Percentiles rank a stretch among this genome's conserved stretches.
Evolutionary conservation across 192 early-diverging fungal species (phyloP).

Genomic region (Linnemannia hyalina): DNA sequence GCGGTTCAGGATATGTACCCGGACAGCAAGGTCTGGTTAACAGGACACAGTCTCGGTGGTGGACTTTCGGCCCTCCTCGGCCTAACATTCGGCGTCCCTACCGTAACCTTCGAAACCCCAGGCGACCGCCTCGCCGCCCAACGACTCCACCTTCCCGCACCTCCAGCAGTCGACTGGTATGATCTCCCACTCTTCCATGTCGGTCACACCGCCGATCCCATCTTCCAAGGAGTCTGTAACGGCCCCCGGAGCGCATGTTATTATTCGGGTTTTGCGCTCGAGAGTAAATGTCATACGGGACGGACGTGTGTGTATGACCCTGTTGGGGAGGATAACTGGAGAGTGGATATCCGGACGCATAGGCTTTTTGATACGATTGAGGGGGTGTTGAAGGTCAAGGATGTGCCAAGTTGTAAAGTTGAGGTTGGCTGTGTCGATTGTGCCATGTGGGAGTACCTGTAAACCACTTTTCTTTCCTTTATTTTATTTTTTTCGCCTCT

Average conservation of each 20-base stretch:
- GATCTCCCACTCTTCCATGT: conserved; percentile 88
- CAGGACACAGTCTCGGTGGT: conserved; percentile 85
- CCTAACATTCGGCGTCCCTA: conserved; percentile 86
- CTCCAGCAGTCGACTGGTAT: conserved; percentile 62
- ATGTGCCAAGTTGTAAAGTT: conserved; percentile 41
- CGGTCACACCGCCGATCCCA: conserved; percentile 92
- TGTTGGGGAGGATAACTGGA: conserved; percentile 72
- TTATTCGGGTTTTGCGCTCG: conserved; percentile 42
- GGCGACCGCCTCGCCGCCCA: conserved; percentile 84
- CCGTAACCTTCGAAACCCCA: conserved; percentile 87
- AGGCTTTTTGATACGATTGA: conserved; percentile 85
- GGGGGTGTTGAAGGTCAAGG: conserved; percentile 59
- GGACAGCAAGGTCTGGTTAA: conserved; percentile 78
- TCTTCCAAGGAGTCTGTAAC: conserved; percentile 89
- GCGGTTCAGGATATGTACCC: conserved; percentile 78
- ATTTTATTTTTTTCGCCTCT: background rate
- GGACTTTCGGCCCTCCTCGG: conserved; percentile 78
- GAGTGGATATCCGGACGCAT: conserved; percentile 81
- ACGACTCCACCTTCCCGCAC: conserved; percentile 81
- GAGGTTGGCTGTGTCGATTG: conserved; percentile 81
- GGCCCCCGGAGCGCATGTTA: conserved; percentile 57
- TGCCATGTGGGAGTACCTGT: conserved; percentile 79
- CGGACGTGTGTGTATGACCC: conserved; percentile 76
- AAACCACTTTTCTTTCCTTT: background rate
- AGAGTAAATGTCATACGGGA: conserved; percentile 86